phyloP scores from a whole-genome alignment of 148 eudicot species.

The Arctostaphylos glauca region DNA sequence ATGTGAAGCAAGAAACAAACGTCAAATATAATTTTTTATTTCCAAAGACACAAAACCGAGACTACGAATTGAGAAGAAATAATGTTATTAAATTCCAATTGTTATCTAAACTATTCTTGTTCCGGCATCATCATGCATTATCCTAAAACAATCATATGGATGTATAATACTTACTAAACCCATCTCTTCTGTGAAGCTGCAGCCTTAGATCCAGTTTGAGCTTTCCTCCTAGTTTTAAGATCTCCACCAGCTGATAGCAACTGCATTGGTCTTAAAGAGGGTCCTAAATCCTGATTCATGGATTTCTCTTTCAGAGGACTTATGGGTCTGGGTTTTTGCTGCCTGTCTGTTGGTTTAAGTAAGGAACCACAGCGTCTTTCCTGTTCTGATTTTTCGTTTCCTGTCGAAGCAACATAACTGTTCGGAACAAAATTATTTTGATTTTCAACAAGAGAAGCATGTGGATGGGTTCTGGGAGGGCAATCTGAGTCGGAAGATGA shows the following conservation, averaged over 20 bases:
- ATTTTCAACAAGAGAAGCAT: slow-evolving; percentile 14
- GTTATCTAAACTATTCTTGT: neutral
- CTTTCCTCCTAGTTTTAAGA: slow-evolving; percentile 33
- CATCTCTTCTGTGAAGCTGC: slow-evolving; percentile 34
- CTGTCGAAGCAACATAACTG: slow-evolving; percentile 21
- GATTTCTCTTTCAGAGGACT: slow-evolving; percentile 69
- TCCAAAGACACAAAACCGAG: neutral
- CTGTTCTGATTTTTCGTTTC: slow-evolving; percentile 26
- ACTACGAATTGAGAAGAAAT: too few relatives aligned
- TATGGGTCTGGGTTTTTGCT: slow-evolving; percentile 32
- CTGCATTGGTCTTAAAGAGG: slow-evolving; percentile 32
- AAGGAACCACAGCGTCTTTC: slow-evolving; percentile 20
- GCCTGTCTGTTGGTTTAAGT: slow-evolving; percentile 24
- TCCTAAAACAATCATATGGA: neutral
- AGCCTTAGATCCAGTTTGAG: slow-evolving; percentile 29
- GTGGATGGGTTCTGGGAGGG: slow-evolving; percentile 26
- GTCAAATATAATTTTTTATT: neutral
- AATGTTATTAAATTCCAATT: neutral
- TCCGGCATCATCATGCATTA: neutral
- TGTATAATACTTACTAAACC: slow-evolving; percentile 21
- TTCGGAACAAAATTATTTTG: slow-evolving; percentile 16
- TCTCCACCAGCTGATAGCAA: slow-evolving; percentile 26
- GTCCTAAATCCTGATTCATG: slow-evolving; percentile 34
- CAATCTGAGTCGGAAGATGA: slow-evolving; percentile 79
- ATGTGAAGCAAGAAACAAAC: neutral